Evolutionary conservation across 495 filamentous ascomycete genomes (phyloP), one percentile per base, ranked within the genome.

Genomic region (Hypomontagnella monticulosa): DNA sequence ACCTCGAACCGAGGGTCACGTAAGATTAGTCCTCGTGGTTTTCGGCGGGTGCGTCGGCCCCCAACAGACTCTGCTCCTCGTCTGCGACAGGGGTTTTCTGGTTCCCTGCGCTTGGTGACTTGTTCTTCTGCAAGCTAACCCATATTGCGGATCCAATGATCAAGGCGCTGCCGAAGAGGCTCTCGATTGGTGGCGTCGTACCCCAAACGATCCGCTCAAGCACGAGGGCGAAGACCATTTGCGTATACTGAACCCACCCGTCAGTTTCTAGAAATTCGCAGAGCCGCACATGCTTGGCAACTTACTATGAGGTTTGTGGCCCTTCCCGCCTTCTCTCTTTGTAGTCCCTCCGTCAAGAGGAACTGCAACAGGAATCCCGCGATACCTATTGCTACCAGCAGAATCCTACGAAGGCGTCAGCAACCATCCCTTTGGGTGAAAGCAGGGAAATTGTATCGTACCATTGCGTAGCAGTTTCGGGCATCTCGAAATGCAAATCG

Each of bases 311-410:
- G 92, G 51, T 88, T 91, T 1, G 91, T 93, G 5, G 92, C 92
- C 27, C 89, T 84, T 1, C 85, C 83, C 4, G 85, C 86, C 50
- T 79, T 79, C 62, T 81, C 90, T 27, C 90, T 81, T 54, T 88
- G 82, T 55, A 96, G 72, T 0, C 91, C 91, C 7, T 89, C 86
- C 0, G 92, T 93, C 3, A 96, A 74, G 14, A 93, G 76, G 61
- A 92, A 92, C 78, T 95, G 92, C 73, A 93, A 80, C 19, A 89
- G 67, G 67, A 96, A 95, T 0, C 92, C 92, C 30, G 85, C 88
- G 3, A 88, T 74, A 0, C 90, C 92, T 34, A 96, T 73, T 8
- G 86, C 85, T 0, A 86, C 16, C 3, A 95, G 74, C 33, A 91
- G 76, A 0, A 63, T 27, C 71, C 71, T 73, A 44, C 9, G 7